Evolutionary conservation across 208 protist genomes (phyloP), one percentile per base, ranked within the genome.

Genomic region (Trypanosoma boissoni): DNA sequence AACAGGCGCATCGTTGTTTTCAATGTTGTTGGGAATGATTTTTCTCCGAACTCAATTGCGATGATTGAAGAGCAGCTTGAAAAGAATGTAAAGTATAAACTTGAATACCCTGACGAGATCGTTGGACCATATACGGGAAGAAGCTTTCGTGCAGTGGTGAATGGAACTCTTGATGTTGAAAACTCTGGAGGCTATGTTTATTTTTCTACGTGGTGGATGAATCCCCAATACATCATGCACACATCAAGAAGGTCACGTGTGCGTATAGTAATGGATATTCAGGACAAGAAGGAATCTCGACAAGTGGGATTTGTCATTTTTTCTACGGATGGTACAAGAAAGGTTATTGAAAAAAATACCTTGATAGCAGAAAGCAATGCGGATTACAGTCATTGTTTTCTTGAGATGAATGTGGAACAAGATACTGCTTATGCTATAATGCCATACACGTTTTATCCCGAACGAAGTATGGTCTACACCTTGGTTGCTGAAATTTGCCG

Each of bases 121-220:
- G 10, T 58, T 7, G n/a, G 45, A 10, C 7, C 74, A 58, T 20
- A 48, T 24, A 23, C 27, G n/a, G 51, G 64, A 21, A 46, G 42
- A 7, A 72, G 42, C 24, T 85, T 71, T 48, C 51, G 68, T 20
- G 72, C 77, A 8, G 31, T 66, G 16, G 44, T 94, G 32, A 8
- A 42, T 8, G 82, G 59, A 42, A 55, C 58, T 23, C 39, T 88
- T 32, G 41, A 65, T 9, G 50, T 45, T 3, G 72, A 74, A 9
- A 72, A 67, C 44, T 90, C 85, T 5, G 89, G 89, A 28, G 89
- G 89, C 9, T 76, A 83, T 63, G 57, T 86, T 14, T 78, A 89
- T 63, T 95, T 80, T 61, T 58, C 83, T 48, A 88, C 86, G n/a
- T 95, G 89, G 86, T 87, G 83, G 78, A 71, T 76, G 26, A 95